Evolutionary conservation across 371 early-diverging fungal genomes (phyloP).

Genomic region (Lichtheimia hyalospora): DNA sequence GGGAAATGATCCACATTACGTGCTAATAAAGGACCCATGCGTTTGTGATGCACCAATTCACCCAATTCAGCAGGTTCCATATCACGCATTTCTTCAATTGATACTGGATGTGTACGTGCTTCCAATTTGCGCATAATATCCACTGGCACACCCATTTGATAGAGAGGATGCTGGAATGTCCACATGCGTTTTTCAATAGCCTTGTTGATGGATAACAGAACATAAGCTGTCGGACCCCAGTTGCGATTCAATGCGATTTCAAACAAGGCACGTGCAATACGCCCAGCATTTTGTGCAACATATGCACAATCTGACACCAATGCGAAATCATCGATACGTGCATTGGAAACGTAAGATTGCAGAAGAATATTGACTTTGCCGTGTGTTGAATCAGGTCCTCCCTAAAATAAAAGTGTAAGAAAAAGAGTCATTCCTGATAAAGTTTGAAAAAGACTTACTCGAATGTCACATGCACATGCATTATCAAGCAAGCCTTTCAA

Average conservation of each 20-base stretch:
- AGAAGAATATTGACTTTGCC: conserved; percentile 94
- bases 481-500: conserved; percentile 68
- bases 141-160: conserved; percentile 79
- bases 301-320: conserved; percentile 91
- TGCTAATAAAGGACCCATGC: conserved; percentile 76
- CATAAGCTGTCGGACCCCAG: conserved; percentile 86
- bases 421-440: neutral
- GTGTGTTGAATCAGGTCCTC: conserved; percentile 66
- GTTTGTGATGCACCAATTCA: conserved; percentile 76
- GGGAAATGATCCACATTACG: conserved; percentile 87
- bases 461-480: conserved; percentile 81
- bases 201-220: conserved; percentile 83
- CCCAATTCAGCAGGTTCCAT: conserved; percentile 87
- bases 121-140: conserved; percentile 82
- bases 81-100: conserved; percentile 80
- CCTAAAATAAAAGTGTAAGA: conserved; percentile 21
- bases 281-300: conserved; percentile 90
- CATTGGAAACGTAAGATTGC: conserved; percentile 83
- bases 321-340: conserved; percentile 86
- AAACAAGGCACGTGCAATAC: conserved; percentile 94
- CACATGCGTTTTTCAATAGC: conserved; percentile 92
- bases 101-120: conserved; percentile 48
- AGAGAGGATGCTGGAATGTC: conserved; percentile 92
- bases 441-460: conserved; percentile 39
- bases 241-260: conserved; percentile 90